These are phyloP conservation scores for Urostyla sp. DNA, from an alignment of 73 alveolate genomes.

Conservation along the genomic window DNA sequence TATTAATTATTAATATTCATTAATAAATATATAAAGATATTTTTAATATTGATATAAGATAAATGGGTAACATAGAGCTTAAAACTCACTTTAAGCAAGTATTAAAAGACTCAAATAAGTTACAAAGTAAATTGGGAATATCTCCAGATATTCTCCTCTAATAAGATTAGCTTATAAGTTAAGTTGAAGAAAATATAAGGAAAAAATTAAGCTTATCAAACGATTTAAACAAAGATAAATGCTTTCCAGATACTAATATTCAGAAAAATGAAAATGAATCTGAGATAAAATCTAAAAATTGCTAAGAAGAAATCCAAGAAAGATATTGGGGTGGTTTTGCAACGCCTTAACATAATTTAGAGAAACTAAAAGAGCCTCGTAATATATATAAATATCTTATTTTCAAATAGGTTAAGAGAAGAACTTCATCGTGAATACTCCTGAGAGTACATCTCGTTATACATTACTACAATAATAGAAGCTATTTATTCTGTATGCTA, in stretches of 20 bases:
- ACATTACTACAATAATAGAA: conserved; percentile 32
- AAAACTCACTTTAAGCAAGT: background rate
- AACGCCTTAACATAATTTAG: conserved; percentile 17
- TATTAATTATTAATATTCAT: too few relatives aligned
- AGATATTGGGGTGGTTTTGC: conserved; percentile 44
- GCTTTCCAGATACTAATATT: conserved; percentile 44
- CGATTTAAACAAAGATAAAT: background rate
- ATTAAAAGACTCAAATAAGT: background rate
- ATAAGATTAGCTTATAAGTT: background rate
- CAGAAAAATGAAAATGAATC: conserved; percentile 41
- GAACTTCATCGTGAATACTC: conserved; percentile 16
- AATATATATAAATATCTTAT: background rate
- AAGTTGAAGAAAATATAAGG: background rate
- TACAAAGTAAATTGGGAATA: background rate
- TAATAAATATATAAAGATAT: too few relatives aligned
- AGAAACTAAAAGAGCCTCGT: background rate
- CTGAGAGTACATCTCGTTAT: background rate
- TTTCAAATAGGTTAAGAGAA: conserved; percentile 3
- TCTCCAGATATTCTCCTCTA: conserved; percentile 20
- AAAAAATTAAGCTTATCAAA: background rate
- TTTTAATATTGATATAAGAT: too few relatives aligned
- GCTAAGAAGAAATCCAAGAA: conserved; percentile 50
- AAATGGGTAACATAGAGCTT: conserved; percentile 28
- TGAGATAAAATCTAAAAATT: conserved; percentile 36
- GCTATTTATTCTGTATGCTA: conserved; percentile 55